phyloP scores from a whole-genome alignment of 352 stramenopile genomes.

The Salisapilia sapeloensis region DNA sequence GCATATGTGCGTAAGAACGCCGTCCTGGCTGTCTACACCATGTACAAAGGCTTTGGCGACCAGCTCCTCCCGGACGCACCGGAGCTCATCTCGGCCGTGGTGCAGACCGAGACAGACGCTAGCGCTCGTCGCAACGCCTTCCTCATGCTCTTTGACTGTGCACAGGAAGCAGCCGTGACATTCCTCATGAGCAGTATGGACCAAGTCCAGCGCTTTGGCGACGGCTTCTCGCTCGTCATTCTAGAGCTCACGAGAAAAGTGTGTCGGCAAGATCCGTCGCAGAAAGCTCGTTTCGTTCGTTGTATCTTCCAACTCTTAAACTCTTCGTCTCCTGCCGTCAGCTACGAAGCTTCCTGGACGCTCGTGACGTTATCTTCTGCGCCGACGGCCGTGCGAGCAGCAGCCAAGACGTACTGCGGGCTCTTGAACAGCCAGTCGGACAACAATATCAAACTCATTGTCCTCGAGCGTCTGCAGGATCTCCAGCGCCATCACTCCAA shows the following conservation, averaged over 20 bases:
- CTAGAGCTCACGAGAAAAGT: constrained; percentile 97
- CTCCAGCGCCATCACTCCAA: constrained; percentile 96
- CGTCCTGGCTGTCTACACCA: constrained; percentile 95
- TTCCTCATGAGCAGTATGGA: constrained; percentile 97
- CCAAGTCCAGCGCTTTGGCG: constrained; percentile 88
- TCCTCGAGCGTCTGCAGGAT: constrained; percentile 93
- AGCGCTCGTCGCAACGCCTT: constrained; percentile 95
- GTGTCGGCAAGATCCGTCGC: constrained; percentile 92
- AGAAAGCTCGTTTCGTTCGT: constrained; percentile 98
- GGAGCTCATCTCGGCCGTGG: constrained; percentile 94
- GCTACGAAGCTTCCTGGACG: constrained; percentile 98
- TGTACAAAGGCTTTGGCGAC: constrained; percentile 92
- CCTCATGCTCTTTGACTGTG: constrained; percentile 98
- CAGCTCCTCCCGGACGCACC: constrained; percentile 94
- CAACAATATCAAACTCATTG: constrained; percentile 99
- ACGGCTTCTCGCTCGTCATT: constrained; percentile 98
- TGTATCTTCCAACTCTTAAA: constrained; percentile 97
- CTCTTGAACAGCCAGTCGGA: constrained; percentile 98
- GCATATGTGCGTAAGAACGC: constrained; percentile 99
- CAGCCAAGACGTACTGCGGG: constrained; percentile 93
- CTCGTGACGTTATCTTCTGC: constrained; percentile 96
- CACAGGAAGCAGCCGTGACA: constrained; percentile 93
- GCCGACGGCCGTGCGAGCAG: constrained; percentile 94
- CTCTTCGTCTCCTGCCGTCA: constrained; percentile 79
- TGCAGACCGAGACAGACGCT: constrained; percentile 90